Conservation (phyloP, 202 grass and related monocot species). For the Brachypodium distachyon region DNA sequence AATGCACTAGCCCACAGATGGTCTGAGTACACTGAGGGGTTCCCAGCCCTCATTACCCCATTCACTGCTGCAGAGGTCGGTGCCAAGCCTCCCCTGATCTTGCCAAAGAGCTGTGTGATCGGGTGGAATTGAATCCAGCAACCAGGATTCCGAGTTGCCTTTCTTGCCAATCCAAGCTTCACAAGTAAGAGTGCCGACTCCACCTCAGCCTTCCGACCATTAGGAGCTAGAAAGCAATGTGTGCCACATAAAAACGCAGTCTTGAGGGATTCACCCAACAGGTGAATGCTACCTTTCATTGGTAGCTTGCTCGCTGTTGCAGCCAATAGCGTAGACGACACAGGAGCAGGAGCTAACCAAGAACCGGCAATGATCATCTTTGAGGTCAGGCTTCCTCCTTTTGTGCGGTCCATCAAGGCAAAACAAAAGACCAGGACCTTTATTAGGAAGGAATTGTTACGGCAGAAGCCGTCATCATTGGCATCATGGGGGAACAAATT, state of each 20-base stretch:
- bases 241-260: constrained; percentile 72
- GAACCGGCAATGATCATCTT: constrained; percentile 80
- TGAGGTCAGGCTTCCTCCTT: constrained; percentile 67
- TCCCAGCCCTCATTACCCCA: constrained; percentile 65
- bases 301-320: constrained; percentile 69
- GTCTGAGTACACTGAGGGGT: constrained; percentile 60
- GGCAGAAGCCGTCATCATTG: constrained; percentile 71
- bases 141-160: constrained; percentile 56
- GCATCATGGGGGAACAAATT: constrained; percentile 32
- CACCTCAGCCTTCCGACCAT: constrained; percentile 72
- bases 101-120: constrained; percentile 78
- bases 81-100: constrained; percentile 63
- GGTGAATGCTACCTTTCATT: constrained; percentile 69
- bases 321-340: constrained; percentile 66
- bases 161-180: constrained; percentile 83
- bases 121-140: constrained; percentile 96
- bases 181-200: constrained; percentile 83
- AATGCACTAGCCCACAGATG: constrained; percentile 93
- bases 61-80: constrained; percentile 56
- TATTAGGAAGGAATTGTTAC: constrained; percentile 80
- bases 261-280: constrained; percentile 70
- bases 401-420: constrained; percentile 70
- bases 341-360: constrained; percentile 85
- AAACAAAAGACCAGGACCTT: constrained; percentile 86
- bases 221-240: constrained; percentile 66